Percentiles rank a stretch among this genome's conserved stretches.
Conservation (phyloP, 495 filamentous ascomycete species). For the Pyrenula massariospora region DNA sequence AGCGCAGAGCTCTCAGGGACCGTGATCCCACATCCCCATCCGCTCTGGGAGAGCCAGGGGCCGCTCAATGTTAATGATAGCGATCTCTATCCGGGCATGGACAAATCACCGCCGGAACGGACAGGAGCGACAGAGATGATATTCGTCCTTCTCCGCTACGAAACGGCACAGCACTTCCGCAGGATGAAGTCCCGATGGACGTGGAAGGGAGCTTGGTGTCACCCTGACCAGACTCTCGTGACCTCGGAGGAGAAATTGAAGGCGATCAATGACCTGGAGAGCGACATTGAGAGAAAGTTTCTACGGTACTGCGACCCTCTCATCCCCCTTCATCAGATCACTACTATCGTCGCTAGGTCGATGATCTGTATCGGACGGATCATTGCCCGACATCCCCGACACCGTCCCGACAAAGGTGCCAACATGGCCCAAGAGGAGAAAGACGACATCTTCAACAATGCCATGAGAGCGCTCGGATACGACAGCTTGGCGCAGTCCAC, state of each 20-base stretch:
- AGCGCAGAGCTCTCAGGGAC: slow-evolving; percentile 21
- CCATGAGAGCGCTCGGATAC: slow-evolving; percentile 25
- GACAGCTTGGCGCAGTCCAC: slow-evolving; percentile 16
- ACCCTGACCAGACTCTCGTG: slow-evolving; percentile 4
- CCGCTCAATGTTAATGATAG: slow-evolving; percentile 68
- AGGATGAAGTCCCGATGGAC: neutral
- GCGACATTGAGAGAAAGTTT: slow-evolving; percentile 29
- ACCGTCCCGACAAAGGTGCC: slow-evolving; percentile 15
- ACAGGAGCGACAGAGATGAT: slow-evolving; percentile 64
- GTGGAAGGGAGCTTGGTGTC: slow-evolving; percentile 2
- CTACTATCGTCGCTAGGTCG: slow-evolving; percentile 29
- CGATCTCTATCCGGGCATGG: slow-evolving; percentile 55
- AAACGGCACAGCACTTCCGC: slow-evolving; percentile 19
- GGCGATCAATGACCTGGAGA: slow-evolving; percentile 23
- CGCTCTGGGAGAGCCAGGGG: slow-evolving; percentile 43
- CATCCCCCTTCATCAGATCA: slow-evolving; percentile 49
- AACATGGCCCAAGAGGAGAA: slow-evolving; percentile 21
- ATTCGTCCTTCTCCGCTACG: slow-evolving; percentile 57
- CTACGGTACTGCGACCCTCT: slow-evolving; percentile 45
- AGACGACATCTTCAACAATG: slow-evolving; percentile 24
- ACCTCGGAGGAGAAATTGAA: slow-evolving; percentile 35
- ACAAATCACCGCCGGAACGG: slow-evolving; percentile 41
- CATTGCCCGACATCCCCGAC: slow-evolving; percentile 29
- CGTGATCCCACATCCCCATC: slow-evolving; percentile 1
- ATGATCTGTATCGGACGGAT: slow-evolving; percentile 22